phyloP scores from a whole-genome alignment of 1,284 basidiomycete species.

The Wallemia mellicola region DNA sequence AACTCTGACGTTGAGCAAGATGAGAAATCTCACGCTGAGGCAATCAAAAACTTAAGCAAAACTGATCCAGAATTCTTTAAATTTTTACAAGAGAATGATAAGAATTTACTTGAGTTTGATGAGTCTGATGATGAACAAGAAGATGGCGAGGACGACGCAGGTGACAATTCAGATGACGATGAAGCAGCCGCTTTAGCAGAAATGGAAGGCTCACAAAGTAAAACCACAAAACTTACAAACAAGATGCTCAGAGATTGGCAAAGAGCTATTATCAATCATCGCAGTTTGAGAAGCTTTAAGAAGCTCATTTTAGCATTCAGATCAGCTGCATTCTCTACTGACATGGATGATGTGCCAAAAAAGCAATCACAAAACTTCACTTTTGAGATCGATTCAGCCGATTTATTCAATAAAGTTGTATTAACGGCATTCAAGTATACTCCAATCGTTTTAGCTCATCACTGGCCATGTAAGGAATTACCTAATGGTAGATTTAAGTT shows the following conservation, averaged over 20 bases:
- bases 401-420: slow-evolving; percentile 74
- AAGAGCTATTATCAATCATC: slow-evolving; percentile 58
- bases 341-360: slow-evolving; percentile 20
- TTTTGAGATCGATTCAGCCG: slow-evolving; percentile 50
- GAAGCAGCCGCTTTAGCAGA: slow-evolving; percentile 20
- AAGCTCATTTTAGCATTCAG: slow-evolving; percentile 68
- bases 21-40: slow-evolving; percentile 27
- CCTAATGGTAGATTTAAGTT: slow-evolving; percentile 48
- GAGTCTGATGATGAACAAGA: slow-evolving; percentile 8
- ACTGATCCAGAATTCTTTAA: slow-evolving; percentile 98
- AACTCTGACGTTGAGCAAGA: not conserved
- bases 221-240: slow-evolving; percentile 29
- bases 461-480: slow-evolving; percentile 59
- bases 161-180: slow-evolving; percentile 15
- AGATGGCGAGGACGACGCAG: slow-evolving; percentile 16
- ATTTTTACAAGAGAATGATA: slow-evolving; percentile 85
- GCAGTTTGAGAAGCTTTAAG: slow-evolving; percentile 53
- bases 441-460: slow-evolving; percentile 59
- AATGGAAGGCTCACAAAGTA: slow-evolving; percentile 20
- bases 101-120: slow-evolving; percentile 50
- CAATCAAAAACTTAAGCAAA: slow-evolving; percentile 69
- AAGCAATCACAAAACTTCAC: slow-evolving; percentile 20
- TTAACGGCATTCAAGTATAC: slow-evolving; percentile 67
- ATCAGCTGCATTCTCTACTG: slow-evolving; percentile 31
- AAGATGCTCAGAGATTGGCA: slow-evolving; percentile 58